Conservation (phyloP, 164 flowering plant species). For the Echeveria elegans region DNA sequence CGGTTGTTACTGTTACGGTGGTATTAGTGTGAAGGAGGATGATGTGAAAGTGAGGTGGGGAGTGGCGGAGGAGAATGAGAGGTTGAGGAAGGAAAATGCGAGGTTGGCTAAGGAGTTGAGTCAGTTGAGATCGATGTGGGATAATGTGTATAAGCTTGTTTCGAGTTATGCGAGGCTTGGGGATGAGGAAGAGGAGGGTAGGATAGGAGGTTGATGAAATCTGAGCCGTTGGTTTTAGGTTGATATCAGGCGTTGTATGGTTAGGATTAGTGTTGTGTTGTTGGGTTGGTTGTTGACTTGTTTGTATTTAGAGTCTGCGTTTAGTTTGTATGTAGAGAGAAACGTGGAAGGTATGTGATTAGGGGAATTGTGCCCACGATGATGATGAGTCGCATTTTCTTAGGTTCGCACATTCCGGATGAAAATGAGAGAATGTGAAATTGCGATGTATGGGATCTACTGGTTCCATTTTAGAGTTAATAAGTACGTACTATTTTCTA, state of each 20-base stretch:
- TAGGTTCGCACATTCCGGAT: too few species aligned
- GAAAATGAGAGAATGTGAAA: too few species aligned
- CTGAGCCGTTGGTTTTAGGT: background rate
- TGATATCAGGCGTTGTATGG: background rate
- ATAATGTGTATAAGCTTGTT: constrained; percentile 32
- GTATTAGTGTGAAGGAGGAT: too few species aligned
- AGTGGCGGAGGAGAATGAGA: constrained; percentile 48
- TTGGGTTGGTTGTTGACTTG: background rate
- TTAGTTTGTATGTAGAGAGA: too few species aligned
- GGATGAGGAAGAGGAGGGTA: constrained; percentile 25
- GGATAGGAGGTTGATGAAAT: constrained; percentile 10
- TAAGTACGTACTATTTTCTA: too few species aligned
- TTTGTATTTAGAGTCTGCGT: background rate
- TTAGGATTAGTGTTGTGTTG: background rate
- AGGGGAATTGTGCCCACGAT: too few species aligned
- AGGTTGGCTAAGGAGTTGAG: constrained; percentile 31
- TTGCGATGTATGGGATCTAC: too few species aligned
- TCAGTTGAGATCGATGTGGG: constrained; percentile 35
- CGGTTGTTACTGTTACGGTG: background rate
- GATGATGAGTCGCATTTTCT: too few species aligned
- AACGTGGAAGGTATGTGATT: too few species aligned
- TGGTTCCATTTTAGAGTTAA: too few species aligned
- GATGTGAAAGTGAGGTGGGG: constrained; percentile 15
- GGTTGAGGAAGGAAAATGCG: constrained; percentile 36
- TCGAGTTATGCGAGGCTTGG: constrained; percentile 21